Evolutionary conservation across 2,329 filamentous ascomycete species (phyloP).

Genomic region (Fusarium praegraminearum): DNA sequence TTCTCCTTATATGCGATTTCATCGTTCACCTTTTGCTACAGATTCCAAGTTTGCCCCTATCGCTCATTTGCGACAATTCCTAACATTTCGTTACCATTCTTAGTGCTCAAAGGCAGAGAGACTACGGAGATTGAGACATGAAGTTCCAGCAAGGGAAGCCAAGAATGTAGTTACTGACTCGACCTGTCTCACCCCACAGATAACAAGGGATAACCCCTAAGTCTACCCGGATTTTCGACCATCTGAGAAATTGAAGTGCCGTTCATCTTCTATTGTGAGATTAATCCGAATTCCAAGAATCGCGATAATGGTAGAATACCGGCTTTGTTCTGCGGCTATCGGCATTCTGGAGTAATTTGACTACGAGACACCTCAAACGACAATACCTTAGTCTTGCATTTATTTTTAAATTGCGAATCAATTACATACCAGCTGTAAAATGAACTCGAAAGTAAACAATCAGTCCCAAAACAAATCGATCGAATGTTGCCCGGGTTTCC

Average conservation of each 20-base stretch:
- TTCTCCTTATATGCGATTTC: slow-evolving; percentile 44
- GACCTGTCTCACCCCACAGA: slow-evolving; percentile 1
- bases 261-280: neutral
- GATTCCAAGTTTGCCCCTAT: neutral
- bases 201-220: neutral
- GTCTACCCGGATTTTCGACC: neutral
- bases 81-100: neutral
- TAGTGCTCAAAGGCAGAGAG: neutral
- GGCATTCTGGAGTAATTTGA: neutral
- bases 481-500: fast-evolving
- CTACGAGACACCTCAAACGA: neutral
- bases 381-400: neutral
- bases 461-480: neutral
- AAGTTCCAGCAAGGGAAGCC: neutral
- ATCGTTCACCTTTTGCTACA: neutral
- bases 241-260: neutral
- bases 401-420: neutral
- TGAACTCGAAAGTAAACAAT: neutral
- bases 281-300: neutral
- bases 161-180: neutral
- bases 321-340: neutral
- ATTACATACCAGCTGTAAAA: neutral
- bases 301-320: neutral
- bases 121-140: neutral
- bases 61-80: neutral